These are phyloP conservation scores for Irpex sp. DNA, from an alignment of 1,284 basidiomycete genomes.

Conservation along the genomic window DNA sequence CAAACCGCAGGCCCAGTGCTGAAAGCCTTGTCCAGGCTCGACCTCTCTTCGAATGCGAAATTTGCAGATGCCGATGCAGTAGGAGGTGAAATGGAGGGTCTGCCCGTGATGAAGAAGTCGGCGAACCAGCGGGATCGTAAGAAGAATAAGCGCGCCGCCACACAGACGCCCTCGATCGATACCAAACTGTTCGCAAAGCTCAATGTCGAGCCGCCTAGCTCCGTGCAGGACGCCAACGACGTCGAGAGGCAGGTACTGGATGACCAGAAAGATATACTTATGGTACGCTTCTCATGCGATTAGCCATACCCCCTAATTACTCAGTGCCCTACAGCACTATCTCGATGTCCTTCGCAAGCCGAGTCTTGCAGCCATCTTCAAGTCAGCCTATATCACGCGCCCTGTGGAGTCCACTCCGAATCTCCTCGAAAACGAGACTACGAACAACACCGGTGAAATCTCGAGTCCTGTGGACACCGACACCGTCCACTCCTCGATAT, in stretches of 20 bases:
- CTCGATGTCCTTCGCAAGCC: conserved; percentile 20
- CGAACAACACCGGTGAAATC: neutral
- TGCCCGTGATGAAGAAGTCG: conserved; percentile 2
- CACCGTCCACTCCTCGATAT: neutral
- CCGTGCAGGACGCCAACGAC: conserved; percentile 18
- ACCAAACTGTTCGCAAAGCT: conserved; percentile 24
- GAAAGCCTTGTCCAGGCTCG: conserved; percentile 2
- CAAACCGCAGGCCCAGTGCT: conserved; percentile 5
- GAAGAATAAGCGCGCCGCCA: conserved; percentile 6
- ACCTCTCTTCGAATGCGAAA: neutral
- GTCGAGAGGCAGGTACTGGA: conserved; percentile 18
- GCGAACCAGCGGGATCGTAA: conserved; percentile 7
- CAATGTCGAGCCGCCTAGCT: conserved; percentile 22
- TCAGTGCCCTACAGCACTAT: conserved; percentile 9
- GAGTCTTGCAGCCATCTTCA: conserved; percentile 13
- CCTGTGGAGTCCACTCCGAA: neutral
- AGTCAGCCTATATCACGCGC: conserved; percentile 17
- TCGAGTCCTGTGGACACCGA: too few relatives aligned
- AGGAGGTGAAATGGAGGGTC: conserved; percentile 1
- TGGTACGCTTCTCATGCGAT: conserved; percentile 20
- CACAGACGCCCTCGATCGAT: conserved; percentile 16
- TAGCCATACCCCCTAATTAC: neutral
- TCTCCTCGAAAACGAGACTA: neutral
- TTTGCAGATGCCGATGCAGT: neutral
- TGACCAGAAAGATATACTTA: conserved; percentile 24